Conservation (phyloP, 1,284 basidiomycete species). For the Microbotryomycetes sp. region DNA sequence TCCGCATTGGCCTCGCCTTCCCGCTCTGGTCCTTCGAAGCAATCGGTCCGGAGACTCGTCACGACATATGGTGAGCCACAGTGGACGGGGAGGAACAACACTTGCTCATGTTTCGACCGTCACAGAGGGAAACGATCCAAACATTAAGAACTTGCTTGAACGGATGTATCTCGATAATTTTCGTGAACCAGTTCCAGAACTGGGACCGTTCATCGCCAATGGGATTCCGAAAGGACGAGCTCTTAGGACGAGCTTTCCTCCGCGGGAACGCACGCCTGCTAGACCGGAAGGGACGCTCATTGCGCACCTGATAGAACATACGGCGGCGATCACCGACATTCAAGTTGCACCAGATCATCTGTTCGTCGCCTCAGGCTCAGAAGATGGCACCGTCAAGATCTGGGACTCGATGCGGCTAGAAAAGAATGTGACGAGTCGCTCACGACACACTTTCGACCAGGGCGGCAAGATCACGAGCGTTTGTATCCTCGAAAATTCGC, state of each 20-base stretch:
- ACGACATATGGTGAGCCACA: constrained; percentile 57
- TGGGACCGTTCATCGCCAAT: constrained; percentile 64
- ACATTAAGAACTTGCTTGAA: constrained; percentile 71
- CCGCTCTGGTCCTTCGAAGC: not conserved
- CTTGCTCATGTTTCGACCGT: not conserved
- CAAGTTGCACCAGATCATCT: constrained; percentile 86
- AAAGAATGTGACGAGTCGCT: constrained; percentile 55
- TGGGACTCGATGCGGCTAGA: constrained; percentile 77
- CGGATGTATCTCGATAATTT: constrained; percentile 78
- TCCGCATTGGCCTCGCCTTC: not conserved
- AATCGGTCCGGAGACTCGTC: constrained; percentile 24
- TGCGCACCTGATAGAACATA: constrained; percentile 78
- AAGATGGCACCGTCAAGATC: constrained; percentile 74
- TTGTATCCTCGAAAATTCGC: constrained; percentile 42
- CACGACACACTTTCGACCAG: constrained; percentile 44
- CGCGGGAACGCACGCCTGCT: constrained; percentile 32
- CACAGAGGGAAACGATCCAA: constrained; percentile 71
- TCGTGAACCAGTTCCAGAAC: constrained; percentile 75
- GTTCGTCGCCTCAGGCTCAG: constrained; percentile 86
- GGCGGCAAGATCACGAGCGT: constrained; percentile 41
- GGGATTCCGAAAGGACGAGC: constrained; percentile 47
- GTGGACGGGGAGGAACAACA: not conserved
- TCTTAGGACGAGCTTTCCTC: constrained; percentile 38
- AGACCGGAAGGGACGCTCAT: constrained; percentile 65
- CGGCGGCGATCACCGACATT: constrained; percentile 68